Conservation (phyloP, 176 grass and related monocot species). For the Aegilops longissima region DNA sequence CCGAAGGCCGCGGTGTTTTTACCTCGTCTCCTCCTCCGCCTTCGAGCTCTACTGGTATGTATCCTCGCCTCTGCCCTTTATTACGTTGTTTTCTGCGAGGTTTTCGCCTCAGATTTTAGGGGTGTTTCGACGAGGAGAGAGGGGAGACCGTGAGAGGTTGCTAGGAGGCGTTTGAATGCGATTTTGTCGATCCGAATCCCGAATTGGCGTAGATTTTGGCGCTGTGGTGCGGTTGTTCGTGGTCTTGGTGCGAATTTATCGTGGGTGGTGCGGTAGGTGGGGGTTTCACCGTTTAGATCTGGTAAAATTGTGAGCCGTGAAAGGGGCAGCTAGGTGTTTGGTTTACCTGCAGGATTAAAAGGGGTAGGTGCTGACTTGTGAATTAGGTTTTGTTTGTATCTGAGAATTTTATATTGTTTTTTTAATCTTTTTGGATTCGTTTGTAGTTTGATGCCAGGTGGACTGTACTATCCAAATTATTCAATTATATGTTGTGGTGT, state of each 20-base stretch:
- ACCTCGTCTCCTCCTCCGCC: background rate
- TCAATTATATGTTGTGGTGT: background rate
- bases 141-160: background rate
- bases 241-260: conserved; percentile 21
- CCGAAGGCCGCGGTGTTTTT: background rate
- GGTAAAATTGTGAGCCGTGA: background rate
- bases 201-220: background rate
- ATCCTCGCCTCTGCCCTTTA: background rate
- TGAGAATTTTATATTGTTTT: conserved; percentile 7
- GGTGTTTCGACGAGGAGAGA: background rate
- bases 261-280: conserved; percentile 7
- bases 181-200: background rate
- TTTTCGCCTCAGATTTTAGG: background rate
- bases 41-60: conserved; percentile 25
- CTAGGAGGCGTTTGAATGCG: background rate
- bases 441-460: conserved; percentile 4
- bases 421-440: background rate
- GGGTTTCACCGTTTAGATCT: conserved; percentile 38
- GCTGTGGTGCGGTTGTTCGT: background rate
- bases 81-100: background rate
- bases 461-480: background rate
- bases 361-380: conserved; percentile 28
- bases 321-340: conserved; percentile 21
- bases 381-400: conserved; percentile 42
- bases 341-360: conserved; percentile 23